Percentiles rank a stretch among this genome's conserved stretches.
These are phyloP conservation scores for Apiotrichum veenhuisii DNA, from an alignment of 1,284 basidiomycete species.

Conservation along the genomic window DNA sequence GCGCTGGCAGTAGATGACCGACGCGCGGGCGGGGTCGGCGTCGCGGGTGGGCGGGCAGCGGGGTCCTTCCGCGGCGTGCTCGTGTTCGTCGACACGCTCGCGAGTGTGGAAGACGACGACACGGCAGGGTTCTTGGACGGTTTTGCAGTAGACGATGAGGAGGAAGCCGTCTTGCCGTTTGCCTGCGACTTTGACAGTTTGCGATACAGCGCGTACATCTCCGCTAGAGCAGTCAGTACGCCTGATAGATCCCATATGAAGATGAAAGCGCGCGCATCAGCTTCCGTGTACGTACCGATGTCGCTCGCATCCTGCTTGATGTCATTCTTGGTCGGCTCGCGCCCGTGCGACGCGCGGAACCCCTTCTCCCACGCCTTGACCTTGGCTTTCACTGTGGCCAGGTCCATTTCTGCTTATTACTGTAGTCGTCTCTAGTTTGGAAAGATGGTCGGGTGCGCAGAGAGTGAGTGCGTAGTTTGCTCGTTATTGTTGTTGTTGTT, in stretches of 20 bases:
- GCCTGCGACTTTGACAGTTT: slow-evolving; percentile 58
- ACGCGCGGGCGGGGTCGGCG: not conserved
- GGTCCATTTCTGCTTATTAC: slow-evolving; percentile 52
- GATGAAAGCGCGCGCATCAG: no score
- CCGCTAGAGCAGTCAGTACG: no score
- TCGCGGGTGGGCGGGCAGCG: not conserved
- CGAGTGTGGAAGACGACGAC: no score
- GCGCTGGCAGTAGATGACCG: slow-evolving; percentile 17
- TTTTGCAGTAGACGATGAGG: not conserved
- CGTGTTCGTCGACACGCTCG: no score
- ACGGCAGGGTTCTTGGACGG: no score
- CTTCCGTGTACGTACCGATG: slow-evolving; percentile 61
- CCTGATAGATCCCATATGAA: no score
- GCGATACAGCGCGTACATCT: slow-evolving; percentile 79
- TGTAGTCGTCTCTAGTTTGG: slow-evolving; percentile 37
- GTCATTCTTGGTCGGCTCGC: slow-evolving; percentile 69
- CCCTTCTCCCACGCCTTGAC: slow-evolving; percentile 79
- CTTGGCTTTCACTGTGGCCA: slow-evolving; percentile 60
- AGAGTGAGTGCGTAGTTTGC: not conserved
- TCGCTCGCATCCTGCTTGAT: slow-evolving; percentile 61
- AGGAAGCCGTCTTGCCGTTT: not conserved
- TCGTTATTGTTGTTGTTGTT: not conserved
- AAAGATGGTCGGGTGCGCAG: not conserved
- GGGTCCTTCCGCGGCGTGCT: no score
- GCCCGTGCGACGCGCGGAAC: slow-evolving; percentile 61